A percentile compares a stretch with the other conserved stretches of the same genome.
Conservation (phyloP, 116 monocot genomes). For the Dioscorea cayenensis region DNA sequence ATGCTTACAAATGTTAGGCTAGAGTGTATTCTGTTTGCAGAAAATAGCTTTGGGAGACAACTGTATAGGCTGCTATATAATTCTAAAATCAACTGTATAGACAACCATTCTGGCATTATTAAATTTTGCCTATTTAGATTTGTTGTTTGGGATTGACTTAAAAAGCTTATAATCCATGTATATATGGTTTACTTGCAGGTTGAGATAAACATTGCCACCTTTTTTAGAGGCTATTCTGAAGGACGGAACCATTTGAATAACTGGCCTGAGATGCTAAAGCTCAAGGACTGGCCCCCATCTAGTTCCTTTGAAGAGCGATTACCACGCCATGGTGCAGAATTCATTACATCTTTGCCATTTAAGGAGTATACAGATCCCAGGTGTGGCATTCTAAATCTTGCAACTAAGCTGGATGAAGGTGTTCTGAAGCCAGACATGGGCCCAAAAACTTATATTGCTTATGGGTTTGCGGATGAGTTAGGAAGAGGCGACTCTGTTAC, state of each 20-base stretch:
- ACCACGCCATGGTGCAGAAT: slow-evolving; percentile 37
- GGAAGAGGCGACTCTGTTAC: slow-evolving; percentile 53
- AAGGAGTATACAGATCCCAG: slow-evolving; percentile 45
- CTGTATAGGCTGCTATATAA: no score
- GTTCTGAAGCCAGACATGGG: slow-evolving; percentile 42
- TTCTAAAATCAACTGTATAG: no score
- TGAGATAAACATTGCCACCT: slow-evolving; percentile 28
- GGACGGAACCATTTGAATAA: slow-evolving; percentile 12
- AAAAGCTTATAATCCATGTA: not conserved
- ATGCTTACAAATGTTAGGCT: no score
- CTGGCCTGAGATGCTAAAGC: slow-evolving; percentile 57
- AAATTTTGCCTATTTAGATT: not conserved
- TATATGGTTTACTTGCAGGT: slow-evolving; percentile 3
- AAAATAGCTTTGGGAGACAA: no score
- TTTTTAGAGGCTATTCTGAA: slow-evolving; percentile 27
- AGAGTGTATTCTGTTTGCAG: no score
- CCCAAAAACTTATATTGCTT: slow-evolving; percentile 37
- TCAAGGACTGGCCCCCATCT: slow-evolving; percentile 34
- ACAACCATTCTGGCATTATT: not conserved
- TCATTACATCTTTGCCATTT: slow-evolving; percentile 34
- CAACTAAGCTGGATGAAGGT: slow-evolving; percentile 26
- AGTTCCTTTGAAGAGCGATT: slow-evolving; percentile 35
- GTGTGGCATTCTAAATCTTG: slow-evolving; percentile 26
- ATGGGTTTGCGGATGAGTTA: slow-evolving; percentile 24
- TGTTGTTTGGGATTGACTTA: not conserved